Base-by-base conservation (phyloP, 2,329 filamentous ascomycete species). In the Botrytis fabae region DNA sequence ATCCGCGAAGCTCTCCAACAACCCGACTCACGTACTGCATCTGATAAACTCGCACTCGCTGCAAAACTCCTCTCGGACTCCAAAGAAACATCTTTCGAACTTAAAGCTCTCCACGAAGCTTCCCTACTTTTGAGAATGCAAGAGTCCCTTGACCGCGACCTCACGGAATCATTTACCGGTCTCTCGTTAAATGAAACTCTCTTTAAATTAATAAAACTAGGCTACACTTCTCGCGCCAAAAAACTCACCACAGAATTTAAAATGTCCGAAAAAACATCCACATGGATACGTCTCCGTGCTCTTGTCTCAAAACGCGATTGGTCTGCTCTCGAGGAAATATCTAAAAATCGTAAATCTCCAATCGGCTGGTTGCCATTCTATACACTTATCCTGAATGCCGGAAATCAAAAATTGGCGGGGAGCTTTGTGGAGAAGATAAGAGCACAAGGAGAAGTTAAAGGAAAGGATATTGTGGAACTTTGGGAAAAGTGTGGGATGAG, bases 301-400 rank as follows among this genome's bases (percentile, higher is more conserved):
- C 87, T 98, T 69, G 94, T 99, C 4, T 92, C 93, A 25, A 94
- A 94, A 81, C 88, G 96, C 72, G 93, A 97, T 80, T 99, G 95
- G 94, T 90, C 89, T 69, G 95, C 98, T 81, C 88, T 99, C 73
- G 95, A 98, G 81, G 95, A 98, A 78, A 88, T 94, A 77, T 88
- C 89, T 51, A 92, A 91, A 80, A 89, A 82, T 57, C 88, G 93
- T 80, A 97, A 95, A 82, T 96, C 92, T 73, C 93, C 95, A 0
- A 98, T 99, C 80, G 95, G 95, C 18, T 99, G 96, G 96, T 94
- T 78, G 90, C 94, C 95, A 0, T 99, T 97, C 83, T 98, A 93
- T 85, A 97, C 96, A 80, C 92, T 97, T 78, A 90, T 93, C 42
- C 85, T 98, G 0, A 91, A 92, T 64, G 96, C 96, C 1, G 96